Evolutionary conservation across 2,329 filamentous ascomycete species (phyloP), one percentile per base, ranked within the genome.

Genomic region (Corniculantispora saksenae): DNA sequence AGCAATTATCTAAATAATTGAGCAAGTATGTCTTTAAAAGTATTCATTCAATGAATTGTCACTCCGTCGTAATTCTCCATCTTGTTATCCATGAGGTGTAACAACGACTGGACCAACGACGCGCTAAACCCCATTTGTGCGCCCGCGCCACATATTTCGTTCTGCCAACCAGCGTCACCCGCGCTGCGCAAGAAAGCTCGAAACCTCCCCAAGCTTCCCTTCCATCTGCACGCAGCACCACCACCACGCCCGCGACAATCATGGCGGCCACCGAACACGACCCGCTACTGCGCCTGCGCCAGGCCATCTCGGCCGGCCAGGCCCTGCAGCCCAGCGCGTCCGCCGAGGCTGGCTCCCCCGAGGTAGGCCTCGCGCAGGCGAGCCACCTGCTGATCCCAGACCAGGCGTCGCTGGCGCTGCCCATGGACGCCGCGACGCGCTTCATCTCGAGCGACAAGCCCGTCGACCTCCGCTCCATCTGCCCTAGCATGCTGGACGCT

Each of bases 401-500:
- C 58, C 76, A 81, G 61, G 84, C 86, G 67, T 50, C 27, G 40
- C n/a, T 38, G 82, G 83, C 88, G 7, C 84, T 96, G 66, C 83
- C 90, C 1, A 86, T 97, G 69, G 88, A 86, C 59, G 84, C 86
- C 17, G 84, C 89, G 12, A 99, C 95, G 70, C 92, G 95, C 72
- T 98, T 98, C 81, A 85, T 91, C 67, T 94, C 92, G n/a, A 86
- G 87, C 66, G 86, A 86, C 71, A 84, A 86, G 64, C 84, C 90
- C 5, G 89, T 97, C 72, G 92, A 97, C 75, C 83, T 99, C 70
- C 93, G 90, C 68, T 94, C 91, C 53, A 87, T 97, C 59, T 88
- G 87, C 65, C 80, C 86, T 21, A 91, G 89, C 66, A 87, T 96
- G 63, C 87, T 91, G 69, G 87, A 91, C 60, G 79, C 84, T 27